Conservation (phyloP, 2,329 filamentous ascomycete species). For the Rutstroemia sp. region DNA sequence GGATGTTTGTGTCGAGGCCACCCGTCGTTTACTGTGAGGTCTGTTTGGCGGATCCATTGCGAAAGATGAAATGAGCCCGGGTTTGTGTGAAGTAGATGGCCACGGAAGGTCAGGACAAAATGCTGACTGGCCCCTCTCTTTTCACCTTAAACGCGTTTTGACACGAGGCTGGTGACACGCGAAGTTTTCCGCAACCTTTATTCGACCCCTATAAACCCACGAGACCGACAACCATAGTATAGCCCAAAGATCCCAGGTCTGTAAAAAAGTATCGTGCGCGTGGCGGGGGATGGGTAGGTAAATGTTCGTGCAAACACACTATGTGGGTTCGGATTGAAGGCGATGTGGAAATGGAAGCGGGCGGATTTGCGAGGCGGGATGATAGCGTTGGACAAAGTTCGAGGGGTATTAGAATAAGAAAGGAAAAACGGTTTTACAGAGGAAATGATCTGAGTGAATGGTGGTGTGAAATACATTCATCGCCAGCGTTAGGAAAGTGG, state of each 20-base stretch:
- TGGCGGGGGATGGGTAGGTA: conserved; percentile 7
- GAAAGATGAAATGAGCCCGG: conserved; percentile 1
- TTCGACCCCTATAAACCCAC: conserved; percentile 17
- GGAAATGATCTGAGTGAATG: too few relatives aligned
- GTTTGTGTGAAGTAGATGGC: neutral
- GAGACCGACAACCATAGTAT: conserved; percentile 18
- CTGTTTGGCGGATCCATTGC: conserved; percentile 23
- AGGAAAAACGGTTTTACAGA: neutral
- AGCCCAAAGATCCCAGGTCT: conserved; percentile 12
- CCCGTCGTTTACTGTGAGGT: conserved; percentile 17
- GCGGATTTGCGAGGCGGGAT: too few relatives aligned
- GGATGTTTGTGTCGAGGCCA: conserved; percentile 12
- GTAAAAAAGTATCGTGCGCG: conserved; percentile 5
- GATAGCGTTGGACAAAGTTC: too few relatives aligned
- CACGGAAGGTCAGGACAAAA: conserved; percentile 3
- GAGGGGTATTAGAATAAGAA: neutral
- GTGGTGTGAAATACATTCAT: neutral
- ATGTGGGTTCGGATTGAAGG: neutral
- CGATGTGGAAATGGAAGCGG: neutral
- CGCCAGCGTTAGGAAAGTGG: neutral
- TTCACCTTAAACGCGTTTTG: conserved; percentile 20
- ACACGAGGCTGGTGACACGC: conserved; percentile 21
- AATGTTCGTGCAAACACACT: too few relatives aligned
- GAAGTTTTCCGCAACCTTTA: conserved; percentile 14
- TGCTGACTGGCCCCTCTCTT: conserved; percentile 16